These are phyloP conservation scores for Rhododendron ferrugineum DNA, from an alignment of 148 eudicot genomes.

Conservation along the genomic window DNA sequence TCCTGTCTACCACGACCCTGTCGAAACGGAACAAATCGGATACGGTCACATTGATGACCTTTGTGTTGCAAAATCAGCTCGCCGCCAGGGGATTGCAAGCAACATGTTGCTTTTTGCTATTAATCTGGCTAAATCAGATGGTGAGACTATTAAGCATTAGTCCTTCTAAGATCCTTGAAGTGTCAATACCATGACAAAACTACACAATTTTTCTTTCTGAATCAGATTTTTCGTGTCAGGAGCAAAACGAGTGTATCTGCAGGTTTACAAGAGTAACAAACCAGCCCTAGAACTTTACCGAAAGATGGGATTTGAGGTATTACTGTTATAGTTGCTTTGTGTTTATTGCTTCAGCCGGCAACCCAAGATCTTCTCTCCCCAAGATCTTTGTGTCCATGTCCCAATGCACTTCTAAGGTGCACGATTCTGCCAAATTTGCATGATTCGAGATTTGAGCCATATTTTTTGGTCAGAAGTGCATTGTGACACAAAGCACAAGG, in stretches of 20 bases:
- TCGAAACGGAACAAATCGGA: constrained; percentile 25
- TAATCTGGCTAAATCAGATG: constrained; percentile 46
- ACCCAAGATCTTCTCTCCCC: not conserved
- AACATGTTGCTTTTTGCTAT: constrained; percentile 74
- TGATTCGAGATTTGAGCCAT: not conserved
- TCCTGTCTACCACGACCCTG: constrained; percentile 35
- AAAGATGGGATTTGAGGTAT: constrained; percentile 79
- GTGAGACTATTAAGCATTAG: constrained; percentile 21
- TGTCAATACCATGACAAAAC: not conserved
- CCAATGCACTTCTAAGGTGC: not conserved
- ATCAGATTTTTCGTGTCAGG: constrained; percentile 34
- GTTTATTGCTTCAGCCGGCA: not conserved
- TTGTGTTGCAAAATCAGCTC: constrained; percentile 73
- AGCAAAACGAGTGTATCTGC: constrained; percentile 58
- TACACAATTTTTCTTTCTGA: not conserved
- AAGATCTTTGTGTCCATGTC: not conserved
- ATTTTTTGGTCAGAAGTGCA: not conserved
- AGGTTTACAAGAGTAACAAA: constrained; percentile 55
- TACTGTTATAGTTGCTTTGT: not conserved
- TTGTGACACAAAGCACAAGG: not conserved
- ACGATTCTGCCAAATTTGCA: not conserved
- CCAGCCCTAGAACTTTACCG: constrained; percentile 60
- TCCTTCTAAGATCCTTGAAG: not conserved
- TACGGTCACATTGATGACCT: constrained; percentile 63
- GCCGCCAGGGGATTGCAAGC: constrained; percentile 68